Base-by-base conservation (phyloP, 805 yeast genomes). In the Candida khao-thaluensis region DNA sequence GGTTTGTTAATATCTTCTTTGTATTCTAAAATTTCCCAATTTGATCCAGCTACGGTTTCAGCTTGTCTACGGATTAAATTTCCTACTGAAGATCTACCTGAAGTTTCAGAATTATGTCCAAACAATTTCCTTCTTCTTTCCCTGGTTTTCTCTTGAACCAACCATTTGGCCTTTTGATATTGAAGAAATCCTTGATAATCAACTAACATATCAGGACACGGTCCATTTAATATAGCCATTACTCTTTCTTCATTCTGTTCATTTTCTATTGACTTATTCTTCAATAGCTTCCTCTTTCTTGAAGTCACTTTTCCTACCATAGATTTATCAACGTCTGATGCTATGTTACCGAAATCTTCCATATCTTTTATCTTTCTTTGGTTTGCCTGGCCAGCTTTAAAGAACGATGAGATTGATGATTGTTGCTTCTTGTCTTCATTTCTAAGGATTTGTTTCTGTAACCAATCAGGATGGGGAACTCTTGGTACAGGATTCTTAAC, bases 401-500 rank as follows among this genome's bases (percentile, higher is more conserved):
- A 82, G 56, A 85, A 85, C 2, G 64, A 64, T 1, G 72, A 59
- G 35, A 91, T 64, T 0, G 79, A 76, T 2, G 80, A 70, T 60
- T 91, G 98, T 53, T 85, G 85, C 53, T 76, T 71, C 42, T 75
- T 77, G 55, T 86, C 91, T 39, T 79, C 78, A 40, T 70, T 76
- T 5, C 64, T 64, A 2, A 73, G 71, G 38, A 91, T 79, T 43
- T 74, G 76, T 49, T 74, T 81, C 43, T 72, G 75, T 40, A 93
- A 69, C 99, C 99, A 93, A 21, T 83, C 93, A 0, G 99, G 99
- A 54, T 91, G 97, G 3, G 77, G 77, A 5, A 95, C 91, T 50
- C 97, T 71, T 4, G 97, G 97, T 30, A 95, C 97, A 0, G 99
- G 99, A 53, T 93, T 95, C 10, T 70, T 63, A 12, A 91, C 77